Conservation (phyloP, 2,329 filamentous ascomycete species). For the Eurotiales sp. region DNA sequence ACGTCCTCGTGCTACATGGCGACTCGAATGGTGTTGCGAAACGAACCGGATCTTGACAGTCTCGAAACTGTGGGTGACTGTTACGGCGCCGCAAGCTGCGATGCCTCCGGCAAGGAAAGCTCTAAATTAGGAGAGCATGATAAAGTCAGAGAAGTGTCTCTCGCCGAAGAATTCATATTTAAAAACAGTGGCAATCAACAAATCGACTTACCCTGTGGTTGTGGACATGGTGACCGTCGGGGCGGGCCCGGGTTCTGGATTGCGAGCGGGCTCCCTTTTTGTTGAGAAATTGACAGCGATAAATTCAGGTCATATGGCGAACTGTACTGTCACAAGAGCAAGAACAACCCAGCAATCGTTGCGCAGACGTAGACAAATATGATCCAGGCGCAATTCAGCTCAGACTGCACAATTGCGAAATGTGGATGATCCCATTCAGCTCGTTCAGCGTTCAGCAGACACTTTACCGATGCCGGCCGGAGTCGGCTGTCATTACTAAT, state of each 20-base stretch:
- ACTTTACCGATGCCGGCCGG: constrained; percentile 6
- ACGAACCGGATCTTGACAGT: constrained; percentile 94
- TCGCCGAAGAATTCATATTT: background rate
- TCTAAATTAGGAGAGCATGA: constrained; percentile 37
- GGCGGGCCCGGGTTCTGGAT: constrained; percentile 2
- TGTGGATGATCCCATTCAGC: no score
- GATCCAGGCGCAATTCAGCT: background rate
- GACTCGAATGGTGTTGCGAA: constrained; percentile 1
- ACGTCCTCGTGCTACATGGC: background rate
- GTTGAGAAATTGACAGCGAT: background rate
- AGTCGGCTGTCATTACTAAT: background rate
- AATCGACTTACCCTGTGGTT: constrained; percentile 44
- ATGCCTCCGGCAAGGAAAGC: constrained; percentile 95
- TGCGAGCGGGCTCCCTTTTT: background rate
- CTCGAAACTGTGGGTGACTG: constrained; percentile 96
- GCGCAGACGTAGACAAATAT: no score
- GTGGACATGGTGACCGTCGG: constrained; percentile 46
- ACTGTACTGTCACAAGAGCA: background rate
- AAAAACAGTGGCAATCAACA: background rate
- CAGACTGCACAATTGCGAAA: no score
- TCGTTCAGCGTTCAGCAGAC: background rate
- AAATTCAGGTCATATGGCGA: constrained; percentile 1
- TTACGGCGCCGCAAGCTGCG: constrained; percentile 94
- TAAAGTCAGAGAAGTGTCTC: background rate
- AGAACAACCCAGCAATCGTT: no score